Evolutionary conservation across 768 basidiomycete species (phyloP), one percentile per base, ranked within the genome.

Genomic region (Boletellus ananas): DNA sequence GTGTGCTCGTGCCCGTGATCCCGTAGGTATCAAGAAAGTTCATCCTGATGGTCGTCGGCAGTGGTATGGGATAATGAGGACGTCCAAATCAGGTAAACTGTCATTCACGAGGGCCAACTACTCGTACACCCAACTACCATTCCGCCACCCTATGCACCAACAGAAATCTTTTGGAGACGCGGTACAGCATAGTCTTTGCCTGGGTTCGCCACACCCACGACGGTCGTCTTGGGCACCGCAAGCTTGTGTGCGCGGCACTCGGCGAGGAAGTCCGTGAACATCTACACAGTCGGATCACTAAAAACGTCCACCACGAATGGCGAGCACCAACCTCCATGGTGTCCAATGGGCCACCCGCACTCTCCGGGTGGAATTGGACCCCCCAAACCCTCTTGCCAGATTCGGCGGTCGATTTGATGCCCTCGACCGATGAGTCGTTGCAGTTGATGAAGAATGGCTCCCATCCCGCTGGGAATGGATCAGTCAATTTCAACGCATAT

Each of bases 361-460:
- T 94, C 71, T 99, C 96, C 14, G 96, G 96, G 70, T 99, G 96
- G 84, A 98, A 99, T 64, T 99, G 96, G 18, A 98, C 95, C 58
- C 95, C 96, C 92, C 94, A 98, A 27, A 98, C 79, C 56, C 83
- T 85, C 74, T 86, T 92, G 47, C 93, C 93, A 20, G 92, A 94
- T 10, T 85, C 87, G 0, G 74, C 64, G 2, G 96, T 96, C 16
- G 93, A 94, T 72, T 94, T 97, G 78, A 98, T 96, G 34, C 96
- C 96, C 67, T 98, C 96, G 14, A 98, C 94, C 1, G 93, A 96
- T 14, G 95, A 97, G 72, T 98, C 95, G 63, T 97, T 98, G 73
- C 93, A 96, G 72, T 97, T 99, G 75, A 98, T 95, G 77, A 99
- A 99, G 80, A 95, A 98, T 0, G 95, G 95, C 59, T 95, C 93